Evolutionary conservation across 306 rosid genomes (phyloP).

Genomic region (Herpetospermum pedunculosum): DNA sequence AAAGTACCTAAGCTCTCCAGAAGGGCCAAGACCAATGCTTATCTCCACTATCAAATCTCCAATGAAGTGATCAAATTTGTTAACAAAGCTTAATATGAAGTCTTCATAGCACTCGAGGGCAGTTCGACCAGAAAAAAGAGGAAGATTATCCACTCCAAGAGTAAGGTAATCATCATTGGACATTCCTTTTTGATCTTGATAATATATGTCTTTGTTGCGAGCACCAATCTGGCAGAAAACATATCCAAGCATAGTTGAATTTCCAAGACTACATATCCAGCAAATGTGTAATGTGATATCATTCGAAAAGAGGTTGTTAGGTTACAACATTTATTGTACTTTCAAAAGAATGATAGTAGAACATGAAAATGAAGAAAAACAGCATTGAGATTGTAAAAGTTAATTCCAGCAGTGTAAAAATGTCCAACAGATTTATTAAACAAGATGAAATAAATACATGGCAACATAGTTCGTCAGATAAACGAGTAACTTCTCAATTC

Average conservation of each 20-base stretch:
- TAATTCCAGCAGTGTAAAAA: background rate
- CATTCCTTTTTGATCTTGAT: constrained; percentile 25
- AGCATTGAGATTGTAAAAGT: background rate
- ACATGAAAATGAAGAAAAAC: background rate
- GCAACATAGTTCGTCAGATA: background rate
- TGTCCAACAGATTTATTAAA: background rate
- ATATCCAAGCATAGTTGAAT: background rate
- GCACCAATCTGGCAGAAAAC: constrained; percentile 21
- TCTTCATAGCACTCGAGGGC: constrained; percentile 30
- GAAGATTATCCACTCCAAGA: constrained; percentile 27
- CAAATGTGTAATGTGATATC: no score
- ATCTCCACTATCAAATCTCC: constrained; percentile 26
- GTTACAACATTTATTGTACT: background rate
- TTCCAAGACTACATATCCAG: no score
- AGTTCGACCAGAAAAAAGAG: constrained; percentile 29
- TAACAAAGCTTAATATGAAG: constrained; percentile 17
- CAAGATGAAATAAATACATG: background rate
- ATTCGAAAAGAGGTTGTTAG: background rate
- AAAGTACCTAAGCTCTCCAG: constrained; percentile 25
- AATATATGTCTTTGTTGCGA: constrained; percentile 24
- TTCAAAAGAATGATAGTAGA: background rate
- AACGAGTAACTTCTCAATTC: background rate
- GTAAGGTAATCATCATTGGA: constrained; percentile 26
- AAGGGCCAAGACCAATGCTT: constrained; percentile 30
- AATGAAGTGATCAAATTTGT: constrained; percentile 18